These are phyloP conservation scores for Brassica rapa DNA, from an alignment of 345 rosid genomes.

Conservation along the genomic window DNA sequence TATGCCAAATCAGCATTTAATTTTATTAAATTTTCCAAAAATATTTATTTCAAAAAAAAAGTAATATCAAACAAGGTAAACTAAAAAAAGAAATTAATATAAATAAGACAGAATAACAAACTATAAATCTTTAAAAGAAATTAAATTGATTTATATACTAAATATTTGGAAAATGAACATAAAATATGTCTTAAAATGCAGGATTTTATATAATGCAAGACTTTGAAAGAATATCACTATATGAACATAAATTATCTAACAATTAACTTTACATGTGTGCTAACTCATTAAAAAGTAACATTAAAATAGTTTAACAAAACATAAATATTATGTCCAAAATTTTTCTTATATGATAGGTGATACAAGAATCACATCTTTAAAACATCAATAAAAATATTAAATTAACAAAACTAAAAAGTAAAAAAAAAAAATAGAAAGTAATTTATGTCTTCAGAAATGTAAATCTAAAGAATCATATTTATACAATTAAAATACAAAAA, in stretches of 20 bases:
- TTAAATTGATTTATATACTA: no score
- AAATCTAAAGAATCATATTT: background rate
- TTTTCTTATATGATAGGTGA: background rate
- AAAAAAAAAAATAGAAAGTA: background rate
- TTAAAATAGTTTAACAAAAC: background rate
- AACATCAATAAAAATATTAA: background rate
- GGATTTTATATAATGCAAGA: background rate
- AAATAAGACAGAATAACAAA: no score
- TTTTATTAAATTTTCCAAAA: no score
- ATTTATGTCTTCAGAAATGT: background rate
- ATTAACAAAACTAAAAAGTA: background rate
- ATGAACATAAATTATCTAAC: background rate
- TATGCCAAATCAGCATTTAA: no score
- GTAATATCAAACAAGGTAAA: no score
- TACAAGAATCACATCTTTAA: background rate
- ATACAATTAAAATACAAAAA: background rate
- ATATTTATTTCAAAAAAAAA: no score
- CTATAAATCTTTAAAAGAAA: no score
- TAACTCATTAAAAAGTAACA: background rate
- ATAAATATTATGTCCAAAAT: background rate
- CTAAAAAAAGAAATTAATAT: no score
- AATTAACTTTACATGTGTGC: background rate
- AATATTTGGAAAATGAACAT: background rate
- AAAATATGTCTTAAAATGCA: background rate
- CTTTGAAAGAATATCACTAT: background rate